Conservation (phyloP, 768 basidiomycete genomes). For the Lactifluus hygrophoroides region DNA sequence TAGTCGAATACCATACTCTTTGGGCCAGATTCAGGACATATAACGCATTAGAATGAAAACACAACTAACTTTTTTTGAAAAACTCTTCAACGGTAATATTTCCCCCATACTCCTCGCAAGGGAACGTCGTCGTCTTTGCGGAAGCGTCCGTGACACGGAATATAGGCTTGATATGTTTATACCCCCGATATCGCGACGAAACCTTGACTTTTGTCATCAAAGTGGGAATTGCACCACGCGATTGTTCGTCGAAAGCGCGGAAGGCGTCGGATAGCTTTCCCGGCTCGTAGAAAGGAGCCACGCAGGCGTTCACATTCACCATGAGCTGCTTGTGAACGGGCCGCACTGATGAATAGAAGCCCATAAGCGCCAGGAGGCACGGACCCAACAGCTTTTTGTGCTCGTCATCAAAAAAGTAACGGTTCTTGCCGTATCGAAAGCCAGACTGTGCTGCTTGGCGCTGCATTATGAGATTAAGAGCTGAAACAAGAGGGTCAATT, state of each 20-base stretch:
- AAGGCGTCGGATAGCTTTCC: constrained; percentile 59
- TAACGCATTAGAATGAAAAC: background rate
- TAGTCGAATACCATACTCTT: constrained; percentile 54
- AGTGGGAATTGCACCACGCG: constrained; percentile 38
- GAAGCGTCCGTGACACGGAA: constrained; percentile 32
- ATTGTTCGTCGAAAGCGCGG: constrained; percentile 35
- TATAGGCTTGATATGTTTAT: constrained; percentile 21
- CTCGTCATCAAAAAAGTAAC: constrained; percentile 48
- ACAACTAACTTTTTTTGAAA: constrained; percentile 48
- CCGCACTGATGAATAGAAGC: constrained; percentile 44
- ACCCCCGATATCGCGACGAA: constrained; percentile 41
- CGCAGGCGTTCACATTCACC: constrained; percentile 47
- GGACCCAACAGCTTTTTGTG: constrained; percentile 25
- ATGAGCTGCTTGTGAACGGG: constrained; percentile 41
- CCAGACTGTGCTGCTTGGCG: constrained; percentile 46
- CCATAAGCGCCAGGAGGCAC: constrained; percentile 38
- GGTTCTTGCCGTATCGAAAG: constrained; percentile 53
- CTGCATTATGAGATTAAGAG: constrained; percentile 56
- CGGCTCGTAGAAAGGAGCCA: constrained; percentile 46
- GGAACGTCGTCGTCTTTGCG: constrained; percentile 45
- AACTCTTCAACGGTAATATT: constrained; percentile 53
- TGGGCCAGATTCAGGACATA: background rate
- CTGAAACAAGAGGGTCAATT: constrained; percentile 48
- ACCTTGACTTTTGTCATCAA: constrained; percentile 50
- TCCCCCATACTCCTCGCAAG: constrained; percentile 48